These are phyloP conservation scores for Starmerella roubikii DNA, from an alignment of 805 yeast species.

Conservation along the genomic window DNA sequence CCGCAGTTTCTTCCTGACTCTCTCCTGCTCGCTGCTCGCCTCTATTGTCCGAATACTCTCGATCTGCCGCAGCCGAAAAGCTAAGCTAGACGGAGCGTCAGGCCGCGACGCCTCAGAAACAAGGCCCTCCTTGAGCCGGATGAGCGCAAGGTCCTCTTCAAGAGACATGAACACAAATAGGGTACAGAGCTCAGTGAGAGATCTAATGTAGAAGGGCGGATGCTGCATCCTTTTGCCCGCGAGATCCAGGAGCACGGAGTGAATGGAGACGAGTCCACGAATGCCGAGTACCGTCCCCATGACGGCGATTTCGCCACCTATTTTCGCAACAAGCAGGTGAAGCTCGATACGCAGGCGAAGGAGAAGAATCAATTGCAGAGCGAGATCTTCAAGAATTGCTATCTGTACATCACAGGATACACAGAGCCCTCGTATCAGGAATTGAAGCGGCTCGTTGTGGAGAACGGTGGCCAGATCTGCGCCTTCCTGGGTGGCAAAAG, in stretches of 20 bases:
- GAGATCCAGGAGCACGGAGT: slow-evolving; percentile 12
- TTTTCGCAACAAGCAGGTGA: slow-evolving; percentile 43
- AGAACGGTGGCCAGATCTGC: slow-evolving; percentile 68
- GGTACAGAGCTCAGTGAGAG: too few relatives aligned
- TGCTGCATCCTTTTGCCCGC: slow-evolving; percentile 14
- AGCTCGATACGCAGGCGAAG: slow-evolving; percentile 39
- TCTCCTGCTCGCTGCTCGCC: slow-evolving; percentile 3
- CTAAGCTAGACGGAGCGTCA: slow-evolving; percentile 2
- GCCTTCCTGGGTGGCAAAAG: slow-evolving; percentile 59
- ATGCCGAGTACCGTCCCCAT: slow-evolving; percentile 11
- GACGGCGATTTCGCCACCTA: slow-evolving; percentile 54
- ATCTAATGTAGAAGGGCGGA: too few relatives aligned
- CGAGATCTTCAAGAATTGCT: slow-evolving; percentile 47
- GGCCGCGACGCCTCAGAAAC: slow-evolving; percentile 6
- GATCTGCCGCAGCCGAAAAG: slow-evolving; percentile 6
- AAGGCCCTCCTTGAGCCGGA: slow-evolving; percentile 9
- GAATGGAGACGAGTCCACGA: slow-evolving; percentile 8
- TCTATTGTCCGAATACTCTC: slow-evolving; percentile 4
- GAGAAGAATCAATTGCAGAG: slow-evolving; percentile 32
- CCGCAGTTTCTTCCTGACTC: slow-evolving; percentile 5
- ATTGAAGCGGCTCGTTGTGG: slow-evolving; percentile 54
- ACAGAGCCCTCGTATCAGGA: slow-evolving; percentile 68
- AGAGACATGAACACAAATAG: slow-evolving; percentile 7
- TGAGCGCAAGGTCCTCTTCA: slow-evolving; percentile 13
- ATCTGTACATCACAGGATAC: slow-evolving; percentile 75